A percentile compares a stretch with the other conserved stretches of the same genome.
Evolutionary conservation across 768 basidiomycete species (phyloP).

Genomic region (Tricholomella constricta): DNA sequence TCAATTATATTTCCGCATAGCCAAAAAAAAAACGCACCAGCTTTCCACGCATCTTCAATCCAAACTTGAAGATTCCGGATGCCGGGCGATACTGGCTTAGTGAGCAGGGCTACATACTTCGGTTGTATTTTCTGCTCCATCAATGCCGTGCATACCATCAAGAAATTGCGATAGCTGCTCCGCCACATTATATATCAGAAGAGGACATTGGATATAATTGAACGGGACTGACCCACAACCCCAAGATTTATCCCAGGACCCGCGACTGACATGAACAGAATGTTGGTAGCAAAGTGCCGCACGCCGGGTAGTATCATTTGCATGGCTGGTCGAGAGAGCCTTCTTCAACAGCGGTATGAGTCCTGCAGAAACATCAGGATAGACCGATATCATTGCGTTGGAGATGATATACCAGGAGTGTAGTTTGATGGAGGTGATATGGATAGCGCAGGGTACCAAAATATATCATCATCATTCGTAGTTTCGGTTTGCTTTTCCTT

Average conservation of each 20-base stretch:
- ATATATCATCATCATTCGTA: slow-evolving; percentile 46
- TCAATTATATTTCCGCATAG: not conserved
- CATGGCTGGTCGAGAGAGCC: slow-evolving; percentile 53
- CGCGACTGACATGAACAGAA: slow-evolving; percentile 58
- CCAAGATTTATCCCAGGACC: slow-evolving; percentile 67
- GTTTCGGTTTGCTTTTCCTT: slow-evolving; percentile 11
- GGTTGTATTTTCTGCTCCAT: slow-evolving; percentile 67
- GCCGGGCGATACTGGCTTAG: slow-evolving; percentile 60
- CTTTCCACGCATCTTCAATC: slow-evolving; percentile 83
- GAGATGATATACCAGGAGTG: slow-evolving; percentile 54
- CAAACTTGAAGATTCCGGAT: slow-evolving; percentile 73
- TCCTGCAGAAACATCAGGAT: slow-evolving; percentile 37
- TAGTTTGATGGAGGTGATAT: slow-evolving; percentile 52
- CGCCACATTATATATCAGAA: not conserved
- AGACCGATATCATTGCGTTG: not conserved
- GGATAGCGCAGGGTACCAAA: slow-evolving; percentile 61
- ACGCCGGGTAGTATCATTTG: slow-evolving; percentile 47
- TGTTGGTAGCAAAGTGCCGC: slow-evolving; percentile 67
- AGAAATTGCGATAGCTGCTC: slow-evolving; percentile 76
- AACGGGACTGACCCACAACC: slow-evolving; percentile 59
- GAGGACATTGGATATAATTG: too few species aligned
- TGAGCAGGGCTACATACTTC: slow-evolving; percentile 61
- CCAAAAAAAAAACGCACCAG: slow-evolving; percentile 35
- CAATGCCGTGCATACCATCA: slow-evolving; percentile 75
- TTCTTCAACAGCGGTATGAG: slow-evolving; percentile 64